Conservation (phyloP, 306 rosid species). For the Abrus pulchellus region DNA sequence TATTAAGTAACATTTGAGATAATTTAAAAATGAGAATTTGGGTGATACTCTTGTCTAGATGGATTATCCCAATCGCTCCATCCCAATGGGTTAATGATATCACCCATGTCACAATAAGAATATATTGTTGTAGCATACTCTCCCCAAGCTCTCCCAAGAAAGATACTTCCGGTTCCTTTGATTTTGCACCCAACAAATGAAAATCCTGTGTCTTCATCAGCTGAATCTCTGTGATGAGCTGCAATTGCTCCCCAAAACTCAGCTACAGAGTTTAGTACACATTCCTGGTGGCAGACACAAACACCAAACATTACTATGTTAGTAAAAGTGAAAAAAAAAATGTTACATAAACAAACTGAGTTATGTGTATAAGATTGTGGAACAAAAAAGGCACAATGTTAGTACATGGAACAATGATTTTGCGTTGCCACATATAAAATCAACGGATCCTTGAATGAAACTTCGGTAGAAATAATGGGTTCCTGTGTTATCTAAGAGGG, state of each 20-base stretch:
- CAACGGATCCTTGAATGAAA: constrained; percentile 72
- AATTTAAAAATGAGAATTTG: background rate
- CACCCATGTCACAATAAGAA: constrained; percentile 60
- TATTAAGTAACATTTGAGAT: background rate
- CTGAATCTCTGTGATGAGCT: constrained; percentile 74
- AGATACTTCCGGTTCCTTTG: constrained; percentile 61
- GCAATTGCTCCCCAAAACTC: constrained; percentile 74
- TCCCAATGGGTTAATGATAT: constrained; percentile 62
- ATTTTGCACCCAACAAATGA: constrained; percentile 67
- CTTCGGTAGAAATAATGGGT: constrained; percentile 69
- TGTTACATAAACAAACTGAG: background rate
- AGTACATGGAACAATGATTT: constrained; percentile 68
- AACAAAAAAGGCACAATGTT: background rate
- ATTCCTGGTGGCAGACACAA: constrained; percentile 53
- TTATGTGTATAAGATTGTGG: background rate
- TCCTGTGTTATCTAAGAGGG: constrained; percentile 70
- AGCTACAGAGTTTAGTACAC: constrained; percentile 64
- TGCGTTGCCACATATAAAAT: constrained; percentile 71
- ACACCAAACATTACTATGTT: background rate
- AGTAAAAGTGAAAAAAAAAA: background rate
- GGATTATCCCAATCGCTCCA: constrained; percentile 75
- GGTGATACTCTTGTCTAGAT: constrained; percentile 58
- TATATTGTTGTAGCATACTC: constrained; percentile 65
- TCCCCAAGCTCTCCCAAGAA: constrained; percentile 86
- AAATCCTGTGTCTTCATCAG: constrained; percentile 68